phyloP scores from a whole-genome alignment of 1,139 yeast genomes.

The Taiozyma sp. region DNA sequence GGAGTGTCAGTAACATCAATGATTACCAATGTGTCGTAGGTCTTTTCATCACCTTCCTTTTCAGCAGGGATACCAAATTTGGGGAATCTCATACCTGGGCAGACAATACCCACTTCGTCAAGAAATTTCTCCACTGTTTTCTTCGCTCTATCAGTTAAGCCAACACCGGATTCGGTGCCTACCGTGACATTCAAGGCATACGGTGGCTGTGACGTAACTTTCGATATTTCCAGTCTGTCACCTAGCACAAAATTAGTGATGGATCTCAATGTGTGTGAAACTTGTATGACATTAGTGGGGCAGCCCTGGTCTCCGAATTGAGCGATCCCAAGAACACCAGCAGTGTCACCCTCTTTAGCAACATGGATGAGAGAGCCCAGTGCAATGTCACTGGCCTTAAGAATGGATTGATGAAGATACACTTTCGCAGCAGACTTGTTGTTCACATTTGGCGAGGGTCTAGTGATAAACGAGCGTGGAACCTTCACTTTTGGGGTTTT shows the following conservation, averaged over 20 bases:
- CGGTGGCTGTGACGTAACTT: slow-evolving; percentile 42
- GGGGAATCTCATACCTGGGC: slow-evolving; percentile 45
- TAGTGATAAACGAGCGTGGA: slow-evolving; percentile 44
- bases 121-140: slow-evolving; percentile 33
- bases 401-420: slow-evolving; percentile 44
- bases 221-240: slow-evolving; percentile 54
- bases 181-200: slow-evolving; percentile 35
- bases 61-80: slow-evolving; percentile 18
- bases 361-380: slow-evolving; percentile 52
- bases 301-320: slow-evolving; percentile 34
- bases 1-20: slow-evolving; percentile 29
- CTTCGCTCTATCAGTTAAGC: slow-evolving; percentile 18
- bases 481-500: slow-evolving; percentile 30
- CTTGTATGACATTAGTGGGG: slow-evolving; percentile 48
- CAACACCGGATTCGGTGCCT: slow-evolving; percentile 24
- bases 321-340: slow-evolving; percentile 42
- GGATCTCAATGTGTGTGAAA: slow-evolving; percentile 44
- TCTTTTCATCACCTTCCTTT: slow-evolving; percentile 18
- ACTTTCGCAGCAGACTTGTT: slow-evolving; percentile 35
- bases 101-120: slow-evolving; percentile 46
- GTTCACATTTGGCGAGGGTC: slow-evolving; percentile 44
- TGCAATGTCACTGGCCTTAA: slow-evolving; percentile 46
- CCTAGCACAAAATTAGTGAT: slow-evolving; percentile 63
- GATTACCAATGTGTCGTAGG: slow-evolving; percentile 24
- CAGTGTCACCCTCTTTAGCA: slow-evolving; percentile 39